Evolutionary conservation across 805 yeast species (phyloP).

Genomic region (Wickerhamiella azymoides): DNA sequence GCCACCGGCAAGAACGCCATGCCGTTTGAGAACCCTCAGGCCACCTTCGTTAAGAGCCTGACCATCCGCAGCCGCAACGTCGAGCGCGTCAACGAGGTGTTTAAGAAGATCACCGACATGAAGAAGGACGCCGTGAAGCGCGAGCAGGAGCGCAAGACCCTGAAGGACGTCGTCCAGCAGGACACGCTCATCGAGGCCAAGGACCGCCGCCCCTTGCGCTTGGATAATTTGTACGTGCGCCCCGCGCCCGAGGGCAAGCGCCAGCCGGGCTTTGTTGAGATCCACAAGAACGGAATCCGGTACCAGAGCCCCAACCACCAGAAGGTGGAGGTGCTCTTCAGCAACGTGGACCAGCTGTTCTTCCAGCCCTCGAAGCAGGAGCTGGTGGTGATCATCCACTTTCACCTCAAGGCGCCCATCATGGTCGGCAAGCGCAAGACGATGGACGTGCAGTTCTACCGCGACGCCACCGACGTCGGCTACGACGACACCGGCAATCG

Average conservation of each 20-base stretch:
- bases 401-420: constrained; percentile 82
- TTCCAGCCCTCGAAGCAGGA: constrained; percentile 96
- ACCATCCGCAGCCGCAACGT: constrained; percentile 83
- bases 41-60: constrained; percentile 73
- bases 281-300: constrained; percentile 92
- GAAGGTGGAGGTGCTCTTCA: constrained; percentile 72
- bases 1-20: constrained; percentile 60
- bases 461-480: constrained; percentile 92
- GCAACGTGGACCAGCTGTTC: constrained; percentile 83
- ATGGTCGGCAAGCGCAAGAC: constrained; percentile 94
- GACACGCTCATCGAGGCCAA: constrained; percentile 72
- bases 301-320: constrained; percentile 86
- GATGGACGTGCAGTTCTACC: constrained; percentile 85
- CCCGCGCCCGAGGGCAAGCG: constrained; percentile 98
- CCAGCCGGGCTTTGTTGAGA: constrained; percentile 76
- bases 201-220: constrained; percentile 70
- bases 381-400: constrained; percentile 79
- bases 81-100: constrained; percentile 80
- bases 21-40: constrained; percentile 84
- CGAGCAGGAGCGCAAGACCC: constrained; percentile 77
- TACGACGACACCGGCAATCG: constrained; percentile 96
- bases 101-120: constrained; percentile 79
- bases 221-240: constrained; percentile 80
- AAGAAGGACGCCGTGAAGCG: constrained; percentile 83
- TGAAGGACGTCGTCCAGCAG: constrained; percentile 90